Conservation (phyloP, 164 flowering plant genomes). For the Cinnamomum chago region DNA sequence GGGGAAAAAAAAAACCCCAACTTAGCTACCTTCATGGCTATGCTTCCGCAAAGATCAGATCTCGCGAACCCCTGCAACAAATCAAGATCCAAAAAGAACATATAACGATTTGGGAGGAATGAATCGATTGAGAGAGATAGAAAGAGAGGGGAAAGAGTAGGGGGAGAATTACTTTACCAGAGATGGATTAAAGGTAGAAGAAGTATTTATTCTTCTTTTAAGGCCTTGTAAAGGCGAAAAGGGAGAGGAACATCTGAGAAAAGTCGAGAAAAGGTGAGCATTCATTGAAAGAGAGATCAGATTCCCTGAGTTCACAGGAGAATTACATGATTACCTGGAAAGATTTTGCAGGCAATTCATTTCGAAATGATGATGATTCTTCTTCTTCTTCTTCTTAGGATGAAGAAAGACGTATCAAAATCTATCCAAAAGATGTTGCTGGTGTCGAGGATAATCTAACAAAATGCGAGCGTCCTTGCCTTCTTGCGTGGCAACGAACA, state of each 20-base stretch:
- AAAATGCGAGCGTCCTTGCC: too few relatives aligned
- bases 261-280: neutral
- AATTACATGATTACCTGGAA: slow-evolving; percentile 20
- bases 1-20: neutral
- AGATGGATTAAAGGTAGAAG: slow-evolving; percentile 4
- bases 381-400: too few relatives aligned
- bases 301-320: neutral
- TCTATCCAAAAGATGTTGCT: too few relatives aligned
- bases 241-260: slow-evolving; percentile 31
- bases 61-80: slow-evolving; percentile 19
- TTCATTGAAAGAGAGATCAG: neutral
- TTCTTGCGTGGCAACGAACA: too few relatives aligned
- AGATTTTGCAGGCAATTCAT: slow-evolving; percentile 50
- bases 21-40: slow-evolving; percentile 10
- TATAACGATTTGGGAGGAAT: neutral
- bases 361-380: neutral
- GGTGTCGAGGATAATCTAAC: too few relatives aligned
- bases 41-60: slow-evolving; percentile 14
- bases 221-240: slow-evolving; percentile 21
- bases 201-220: slow-evolving; percentile 13
- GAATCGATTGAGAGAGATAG: neutral
- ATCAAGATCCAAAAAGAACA: neutral
- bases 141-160: neutral
- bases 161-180: neutral
- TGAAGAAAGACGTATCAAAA: too few relatives aligned